Base-by-base conservation (phyloP, 306 rosid genomes). In the Geum urbanum region DNA sequence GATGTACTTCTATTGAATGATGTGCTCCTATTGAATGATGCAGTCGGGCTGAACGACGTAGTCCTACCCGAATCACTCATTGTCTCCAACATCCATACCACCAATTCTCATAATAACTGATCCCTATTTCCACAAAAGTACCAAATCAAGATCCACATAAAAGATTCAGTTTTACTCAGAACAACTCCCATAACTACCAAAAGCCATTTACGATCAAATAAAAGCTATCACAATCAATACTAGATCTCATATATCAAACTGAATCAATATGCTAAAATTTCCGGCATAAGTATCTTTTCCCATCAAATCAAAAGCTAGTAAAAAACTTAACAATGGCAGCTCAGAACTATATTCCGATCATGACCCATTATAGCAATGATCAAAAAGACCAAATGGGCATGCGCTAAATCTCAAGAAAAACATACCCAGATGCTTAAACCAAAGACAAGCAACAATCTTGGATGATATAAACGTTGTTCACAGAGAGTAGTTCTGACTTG, bases 61-160 rank as follows among this genome's bases (percentile, higher is more conserved):
- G 13, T 59, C 69, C 76, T 88, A 70, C 78, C 80, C 56, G 75
- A 67, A 71, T 76, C 78, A 79, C 63, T 85, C 91, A 85, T 85
- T 75, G 48, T 88, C 14, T 76, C 74, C 59, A 75, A 61, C 80
- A 77, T 61, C 75, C 75, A 82, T 55, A 32, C 77, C 66, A 54
- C 58, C 66, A 65, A 59, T 54, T 47, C 12, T 47, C 68, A 40
- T 57, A 5, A 37, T 54, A 63, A 56, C 61, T 50, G 40, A 74
- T 41, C 72, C 27, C 71, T 65, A 65, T 74, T 18, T 47, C 15
- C 46, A 64, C 16, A 13, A 43, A 64, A 44, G 15, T 9, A 68
- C 19, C 63, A 39, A 56, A 57, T 63, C 74, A 68, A 64, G 67
- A 60, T 68, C 63, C 48, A 66, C 48, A 61, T 8, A 16, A 63